Base-by-base conservation (phyloP, 805 yeast genomes). In the Groenewaldozyma tartarivorans region DNA sequence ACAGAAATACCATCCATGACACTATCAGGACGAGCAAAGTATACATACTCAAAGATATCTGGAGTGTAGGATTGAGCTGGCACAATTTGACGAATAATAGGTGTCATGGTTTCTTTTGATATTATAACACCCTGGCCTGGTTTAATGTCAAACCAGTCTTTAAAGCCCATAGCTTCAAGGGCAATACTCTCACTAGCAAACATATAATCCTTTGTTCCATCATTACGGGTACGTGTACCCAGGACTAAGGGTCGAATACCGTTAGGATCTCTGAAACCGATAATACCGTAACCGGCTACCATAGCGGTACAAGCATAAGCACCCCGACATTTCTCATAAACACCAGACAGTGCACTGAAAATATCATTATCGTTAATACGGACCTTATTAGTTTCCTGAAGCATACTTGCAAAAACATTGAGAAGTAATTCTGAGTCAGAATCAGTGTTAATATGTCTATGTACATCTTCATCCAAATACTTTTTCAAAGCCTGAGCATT, bases 81-180 rank as follows among this genome's bases (percentile, higher is more conserved):
- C 5, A 80, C 92, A 35, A 90, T 87, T 65, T 92, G 97, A 51
- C 75, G 76, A 61, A 83, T 79, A 60, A 85, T 87, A 6, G 96
- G 95, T 38, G 61, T 61, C 61, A 75, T 68, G 36, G 77, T 68
- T 50, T 72, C 74, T 62, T 90, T 88, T 47, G 87, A 88, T 53
- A 90, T 81, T 50, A 92, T 83, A 33, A 92, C 95, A 15, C 96
- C 97, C 66, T 92, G 96, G 56, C 98, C 98, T 0, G 98, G 98
- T 47, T 72, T 66, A 40, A 92, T 65, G 60, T 92, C 98, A 53
- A 87, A 71, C 67, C 79, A 83, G 30, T 70, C 77, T 43, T 71
- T 68, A 65, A 79, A 92, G 20, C 90, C 90, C 53, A 86, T 94
- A 5, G 97, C 96, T 57, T 83, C 85, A 50, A 92, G 70, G 2